A percentile compares a stretch with the other conserved stretches of the same genome.
Evolutionary conservation across 73 alveolate genomes (phyloP).

Genomic region (Paramecium bursaria): DNA sequence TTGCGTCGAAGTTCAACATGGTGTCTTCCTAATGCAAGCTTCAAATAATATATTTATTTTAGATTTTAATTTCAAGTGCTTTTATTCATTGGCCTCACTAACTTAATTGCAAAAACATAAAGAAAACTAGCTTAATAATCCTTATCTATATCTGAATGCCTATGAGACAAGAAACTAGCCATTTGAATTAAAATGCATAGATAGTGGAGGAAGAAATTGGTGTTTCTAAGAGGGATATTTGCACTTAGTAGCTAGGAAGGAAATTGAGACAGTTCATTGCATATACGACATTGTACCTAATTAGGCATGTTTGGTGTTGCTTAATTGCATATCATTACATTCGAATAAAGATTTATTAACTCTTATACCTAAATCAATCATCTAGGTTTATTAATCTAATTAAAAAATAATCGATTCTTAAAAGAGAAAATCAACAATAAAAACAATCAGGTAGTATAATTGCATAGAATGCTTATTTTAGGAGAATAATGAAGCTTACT

Average conservation of each 20-base stretch:
- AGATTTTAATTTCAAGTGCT: conserved; percentile 66
- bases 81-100: conserved; percentile 64
- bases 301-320: conserved; percentile 43
- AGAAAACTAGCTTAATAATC: conserved; percentile 37
- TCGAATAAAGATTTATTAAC: conserved; percentile 52
- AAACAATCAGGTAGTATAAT: conserved; percentile 29
- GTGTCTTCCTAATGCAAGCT: conserved; percentile 65
- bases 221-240: conserved; percentile 62
- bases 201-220: conserved; percentile 61
- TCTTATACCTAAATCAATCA: conserved; percentile 31
- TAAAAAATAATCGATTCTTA: not conserved
- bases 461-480: not conserved
- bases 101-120: conserved; percentile 48
- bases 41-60: conserved; percentile 62
- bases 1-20: conserved; percentile 70
- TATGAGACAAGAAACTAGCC: conserved; percentile 66
- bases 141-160: conserved; percentile 31
- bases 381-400: not conserved
- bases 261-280: conserved; percentile 70
- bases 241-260: conserved; percentile 62
- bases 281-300: conserved; percentile 57
- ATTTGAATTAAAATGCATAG: conserved; percentile 64
- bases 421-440: conserved; percentile 31
- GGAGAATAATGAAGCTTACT: conserved; percentile 41
- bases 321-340: conserved; percentile 63